Conservation (phyloP, 2,329 filamentous ascomycete species). For the Cordyceps tenuipes region DNA sequence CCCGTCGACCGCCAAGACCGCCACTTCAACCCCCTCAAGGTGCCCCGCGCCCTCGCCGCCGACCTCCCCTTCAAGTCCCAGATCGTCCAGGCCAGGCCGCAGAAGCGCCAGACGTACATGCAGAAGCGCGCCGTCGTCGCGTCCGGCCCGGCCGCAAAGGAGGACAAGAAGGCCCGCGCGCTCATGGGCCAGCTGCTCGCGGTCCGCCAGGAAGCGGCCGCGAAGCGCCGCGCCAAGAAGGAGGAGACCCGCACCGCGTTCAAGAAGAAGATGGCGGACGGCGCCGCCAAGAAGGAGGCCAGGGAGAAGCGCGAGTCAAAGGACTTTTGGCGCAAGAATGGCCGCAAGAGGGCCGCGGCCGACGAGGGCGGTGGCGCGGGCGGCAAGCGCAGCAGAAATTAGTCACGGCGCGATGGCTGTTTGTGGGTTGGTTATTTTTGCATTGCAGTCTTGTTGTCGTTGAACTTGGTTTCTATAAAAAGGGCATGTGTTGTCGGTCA, state of each 20-base stretch:
- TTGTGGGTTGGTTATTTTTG: neutral
- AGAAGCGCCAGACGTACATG: slow-evolving; percentile 77
- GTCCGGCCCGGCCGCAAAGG: slow-evolving; percentile 57
- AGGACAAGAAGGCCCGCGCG: slow-evolving; percentile 82
- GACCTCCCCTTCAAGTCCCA: slow-evolving; percentile 89
- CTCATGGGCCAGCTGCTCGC: slow-evolving; percentile 91
- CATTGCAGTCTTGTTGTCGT: neutral
- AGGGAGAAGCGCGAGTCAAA: slow-evolving; percentile 86
- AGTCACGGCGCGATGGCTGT: neutral
- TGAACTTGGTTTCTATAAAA: neutral
- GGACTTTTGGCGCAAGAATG: slow-evolving; percentile 88
- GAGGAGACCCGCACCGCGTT: slow-evolving; percentile 77
- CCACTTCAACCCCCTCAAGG: slow-evolving; percentile 70
- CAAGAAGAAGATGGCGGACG: slow-evolving; percentile 72
- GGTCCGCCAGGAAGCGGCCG: slow-evolving; percentile 80
- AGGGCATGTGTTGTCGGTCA: neutral
- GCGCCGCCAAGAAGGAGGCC: slow-evolving; percentile 74
- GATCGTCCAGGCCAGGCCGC: slow-evolving; percentile 71
- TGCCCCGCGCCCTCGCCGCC: slow-evolving; percentile 73
- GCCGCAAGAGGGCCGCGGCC: slow-evolving; percentile 52
- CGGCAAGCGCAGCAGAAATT: slow-evolving; percentile 23
- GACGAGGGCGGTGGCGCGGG: slow-evolving; percentile 31
- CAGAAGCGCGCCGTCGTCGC: slow-evolving; percentile 91
- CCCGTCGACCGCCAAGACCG: slow-evolving; percentile 55
- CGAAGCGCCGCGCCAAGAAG: slow-evolving; percentile 76